Base-by-base conservation (phyloP, 169 alveolate species). In the Cryptosporidium ryanae region DNA sequence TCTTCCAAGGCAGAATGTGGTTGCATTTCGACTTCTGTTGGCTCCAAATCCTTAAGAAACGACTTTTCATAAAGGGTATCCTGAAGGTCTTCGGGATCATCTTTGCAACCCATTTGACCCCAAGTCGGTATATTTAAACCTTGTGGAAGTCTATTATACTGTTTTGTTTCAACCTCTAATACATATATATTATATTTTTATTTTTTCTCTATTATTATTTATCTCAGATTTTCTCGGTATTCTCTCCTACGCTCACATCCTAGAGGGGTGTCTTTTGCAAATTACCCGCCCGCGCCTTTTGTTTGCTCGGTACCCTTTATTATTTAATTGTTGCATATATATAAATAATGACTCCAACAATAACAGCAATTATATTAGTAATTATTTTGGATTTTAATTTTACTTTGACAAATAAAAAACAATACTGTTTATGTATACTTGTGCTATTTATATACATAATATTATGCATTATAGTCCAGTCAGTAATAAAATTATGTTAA, bases 241-340 rank as follows among this genome's bases (percentile, higher is more conserved):
- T 38, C 46, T 38, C 46, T 50, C 32, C 83, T 21, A 48, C 55
- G 43, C 83, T 68, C 83, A 68, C 83, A 68, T 64, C 57, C 82
- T 65, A 68, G 83, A 68, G 83, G 83, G 83, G 83, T 68, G 83
- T 68, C 83, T 68, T 68, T 50, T 25, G n/a, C 5, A 44, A 66
- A 44, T 25, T 68, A 31, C 27, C 66, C 83, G 66, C 66, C 65
- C 65, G 32, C 46, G 46, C 46, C 46, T 38, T 38, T 38, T 0
- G 46, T 6, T 38, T 38, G 46, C 46, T 38, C 46, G 46, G 46
- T 38, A 38, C 46, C 8, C 46, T 6, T n/a, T n/a, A n/a, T n/a
- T n/a, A n/a, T n/a, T n/a, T n/a, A n/a, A n/a, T n/a, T n/a, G n/a
- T n/a, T n/a, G n/a, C n/a, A n/a, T n/a, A n/a, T n/a, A n/a, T 38